Evolutionary conservation across 2,329 filamentous ascomycete genomes (phyloP).

Genomic region (Beauveria brongniartii): DNA sequence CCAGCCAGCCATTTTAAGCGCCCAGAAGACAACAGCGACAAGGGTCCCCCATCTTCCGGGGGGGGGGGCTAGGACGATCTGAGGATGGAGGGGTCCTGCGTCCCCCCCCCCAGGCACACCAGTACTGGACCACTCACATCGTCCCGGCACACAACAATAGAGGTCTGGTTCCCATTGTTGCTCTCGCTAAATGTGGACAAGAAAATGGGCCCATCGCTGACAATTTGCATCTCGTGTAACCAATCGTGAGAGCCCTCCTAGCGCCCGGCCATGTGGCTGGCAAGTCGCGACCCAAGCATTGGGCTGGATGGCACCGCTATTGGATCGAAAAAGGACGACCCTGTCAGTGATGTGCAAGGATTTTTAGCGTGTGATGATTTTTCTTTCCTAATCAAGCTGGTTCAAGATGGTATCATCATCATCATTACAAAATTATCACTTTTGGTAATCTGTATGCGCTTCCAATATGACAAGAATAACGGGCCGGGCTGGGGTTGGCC

Average conservation of each 20-base stretch:
- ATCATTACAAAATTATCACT: too few species aligned
- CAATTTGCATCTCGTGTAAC: not conserved
- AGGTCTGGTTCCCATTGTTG: not conserved
- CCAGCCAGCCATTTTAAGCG: not conserved
- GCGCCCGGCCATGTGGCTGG: slow-evolving; percentile 6
- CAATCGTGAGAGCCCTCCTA: slow-evolving; percentile 7
- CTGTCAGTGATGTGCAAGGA: not conserved
- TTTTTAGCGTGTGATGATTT: not conserved
- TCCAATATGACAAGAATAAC: not conserved
- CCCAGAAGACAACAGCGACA: not conserved
- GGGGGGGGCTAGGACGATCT: not conserved
- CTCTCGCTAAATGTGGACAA: not conserved
- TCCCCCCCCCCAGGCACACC: not conserved
- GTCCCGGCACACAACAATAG: not conserved
- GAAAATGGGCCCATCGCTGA: not conserved
- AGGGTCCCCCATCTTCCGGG: too few species aligned
- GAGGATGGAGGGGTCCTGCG: not conserved
- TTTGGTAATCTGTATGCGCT: not conserved
- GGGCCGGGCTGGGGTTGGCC: not conserved
- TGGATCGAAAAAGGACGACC: not conserved
- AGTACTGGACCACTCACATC: not conserved
- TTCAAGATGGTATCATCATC: not conserved
- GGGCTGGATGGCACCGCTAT: not conserved
- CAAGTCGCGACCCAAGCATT: not conserved
- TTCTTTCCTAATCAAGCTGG: not conserved